Percentiles rank a stretch among this genome's conserved stretches.
Evolutionary conservation across 306 rosid genomes (phyloP).

Genomic region (Cicer chorassanicum): DNA sequence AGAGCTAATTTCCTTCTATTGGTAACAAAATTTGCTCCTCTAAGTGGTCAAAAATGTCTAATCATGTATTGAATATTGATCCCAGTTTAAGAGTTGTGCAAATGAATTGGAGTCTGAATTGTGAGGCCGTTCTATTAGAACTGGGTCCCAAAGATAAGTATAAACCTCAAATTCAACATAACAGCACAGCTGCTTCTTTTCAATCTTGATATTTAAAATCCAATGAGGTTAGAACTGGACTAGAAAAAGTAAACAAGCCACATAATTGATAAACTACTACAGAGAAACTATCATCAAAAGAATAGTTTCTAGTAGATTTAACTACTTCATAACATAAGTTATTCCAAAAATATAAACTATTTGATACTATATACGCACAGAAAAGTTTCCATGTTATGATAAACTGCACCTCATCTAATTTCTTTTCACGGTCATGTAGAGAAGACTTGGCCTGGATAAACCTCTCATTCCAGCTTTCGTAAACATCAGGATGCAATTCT

Average conservation of each 20-base stretch:
- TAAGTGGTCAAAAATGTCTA: constrained; percentile 72
- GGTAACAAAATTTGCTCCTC: constrained; percentile 66
- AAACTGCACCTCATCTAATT: constrained; percentile 85
- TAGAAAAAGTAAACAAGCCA: constrained; percentile 31
- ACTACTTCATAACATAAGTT: constrained; percentile 1
- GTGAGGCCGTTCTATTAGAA: constrained; percentile 50
- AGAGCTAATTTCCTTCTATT: constrained; percentile 47
- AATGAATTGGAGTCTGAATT: constrained; percentile 67
- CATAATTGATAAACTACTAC: not conserved
- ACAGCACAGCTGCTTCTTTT: constrained; percentile 21
- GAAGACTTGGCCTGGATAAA: constrained; percentile 93
- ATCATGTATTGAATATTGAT: constrained; percentile 66
- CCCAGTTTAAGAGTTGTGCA: constrained; percentile 66
- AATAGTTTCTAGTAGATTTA: constrained; percentile 23
- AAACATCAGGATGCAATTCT: constrained; percentile 72
- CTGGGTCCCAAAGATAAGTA: not conserved
- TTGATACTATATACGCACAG: constrained; percentile 30
- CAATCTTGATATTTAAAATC: constrained; percentile 22
- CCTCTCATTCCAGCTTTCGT: constrained; percentile 96
- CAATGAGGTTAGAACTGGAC: not conserved
- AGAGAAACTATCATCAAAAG: constrained; percentile 29
- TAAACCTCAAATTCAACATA: not conserved
- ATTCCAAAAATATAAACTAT: constrained; percentile 32
- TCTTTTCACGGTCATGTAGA: constrained; percentile 91
- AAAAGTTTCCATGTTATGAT: constrained; percentile 21